Base-by-base conservation (phyloP, 2,329 filamentous ascomycete genomes). In the Pestalotiopsis fici region DNA sequence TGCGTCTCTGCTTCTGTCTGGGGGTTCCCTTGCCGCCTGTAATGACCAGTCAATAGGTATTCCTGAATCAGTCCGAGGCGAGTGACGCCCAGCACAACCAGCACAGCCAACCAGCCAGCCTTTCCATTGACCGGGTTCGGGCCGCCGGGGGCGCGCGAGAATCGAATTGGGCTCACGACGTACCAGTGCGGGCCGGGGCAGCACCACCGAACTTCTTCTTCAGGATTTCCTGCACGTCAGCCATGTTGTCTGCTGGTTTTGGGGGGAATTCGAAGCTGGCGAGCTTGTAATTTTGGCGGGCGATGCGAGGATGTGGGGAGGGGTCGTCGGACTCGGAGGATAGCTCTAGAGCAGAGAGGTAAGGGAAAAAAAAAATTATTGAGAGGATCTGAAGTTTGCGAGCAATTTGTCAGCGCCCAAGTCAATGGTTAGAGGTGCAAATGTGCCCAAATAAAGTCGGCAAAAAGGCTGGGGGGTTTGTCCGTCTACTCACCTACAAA, bases 1-100 rank as follows among this genome's bases (percentile, higher is more conserved):
- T 93, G 86, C 97, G 97, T 94, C 98, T 99, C 83, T 96, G 92
- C 90, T 97, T 97, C 87, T 96, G 90, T 87, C 96, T 90, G 80
- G 96, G 96, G 76, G 96, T 98, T 78, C 96, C 96, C 90, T 99
- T 99, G 87, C 96, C 96, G 87, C 95, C 76, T 78, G 64, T 50
- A 43, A 57, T 63, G 54, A 50, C 56, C 39, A 21, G 39, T 66
- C 59, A 56, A 64, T 64, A 25, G 18, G 9, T 50, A n/a, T 50
- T 50, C 43, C 18, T 23, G n/a, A 50, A 50, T 43, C 47, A 11
- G n/a, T 50, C 23, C n/a, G n/a, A 37, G 9, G 21, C 39, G 23
- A 39, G 54, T 57, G n/a, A 35, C 21, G 37, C 39, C 23, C 37
- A 21, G 23, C 56, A 18, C 56, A 43, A 47, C 31, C 31, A 35